Evolutionary conservation across 768 basidiomycete genomes (phyloP), one percentile per base, ranked within the genome.

Genomic region (Hypholoma sublateritium): DNA sequence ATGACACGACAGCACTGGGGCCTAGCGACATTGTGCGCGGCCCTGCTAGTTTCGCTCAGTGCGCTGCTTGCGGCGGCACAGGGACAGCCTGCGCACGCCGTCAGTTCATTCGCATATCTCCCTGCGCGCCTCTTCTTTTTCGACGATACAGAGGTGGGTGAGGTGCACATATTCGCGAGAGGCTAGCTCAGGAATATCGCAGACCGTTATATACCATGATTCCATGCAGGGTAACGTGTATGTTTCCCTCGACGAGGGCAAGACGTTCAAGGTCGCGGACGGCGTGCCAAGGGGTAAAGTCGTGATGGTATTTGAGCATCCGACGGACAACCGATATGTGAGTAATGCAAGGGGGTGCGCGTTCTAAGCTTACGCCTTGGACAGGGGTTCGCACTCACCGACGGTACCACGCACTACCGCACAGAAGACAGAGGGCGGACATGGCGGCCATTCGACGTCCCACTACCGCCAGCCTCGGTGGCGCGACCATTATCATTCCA

Each of bases 221-320:
- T 70, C 83, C 2, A 62, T 82, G 42, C 77, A 80, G 13, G 84
- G 89, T 11, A 79, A 85, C 60, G 77, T 98, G 8, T 85, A 85
- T 65, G 80, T 95, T 14, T 95, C 95, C 3, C 76, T 79, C 14
- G 85, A 98, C 66, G 97, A 99, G 74, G 97, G 97, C 51, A 93
- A 87, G 72, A 68, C 74, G 0, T 86, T 83, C 74, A 78, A 77
- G 6, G 74, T 69, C 22, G 81, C 79, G 16, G 73, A 78, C 0
- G 81, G 71, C 35, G 79, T 90, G 53, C 83, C 79, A 0, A 56
- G 63, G 53, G 89, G 88, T 16, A 74, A 80, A 46, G 85, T 89
- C 0, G 62, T 76, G 2, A 85, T 89, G 79, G 85, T 98, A 35
- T 75, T 98, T 50, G 84, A 88, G 59, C 97, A 98, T 68, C 96